Evolutionary conservation across 495 filamentous ascomycete species (phyloP), one percentile per base, ranked within the genome.

Genomic region (Thermochaetoides thermophila): DNA sequence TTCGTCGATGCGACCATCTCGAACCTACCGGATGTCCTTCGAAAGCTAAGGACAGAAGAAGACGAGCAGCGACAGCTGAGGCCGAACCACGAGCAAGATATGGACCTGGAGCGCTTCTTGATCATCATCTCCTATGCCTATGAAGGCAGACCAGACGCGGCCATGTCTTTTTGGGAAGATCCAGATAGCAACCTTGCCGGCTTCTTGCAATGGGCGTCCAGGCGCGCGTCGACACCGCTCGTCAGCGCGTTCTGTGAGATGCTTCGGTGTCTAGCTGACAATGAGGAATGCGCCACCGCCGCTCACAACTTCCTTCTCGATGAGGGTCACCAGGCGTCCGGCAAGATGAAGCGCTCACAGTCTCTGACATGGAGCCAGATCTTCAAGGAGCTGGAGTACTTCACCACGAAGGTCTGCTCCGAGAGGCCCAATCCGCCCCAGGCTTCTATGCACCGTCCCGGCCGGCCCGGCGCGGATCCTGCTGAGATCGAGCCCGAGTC

Each of bases 181-280:
- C 67, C 74, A 2, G 91, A 96, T 41, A 78, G 81, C 43, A 92
- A 94, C 43, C 60, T 96, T 26, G 77, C 79, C 41, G 89, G 89
- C 4, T 99, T 99, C 48, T 63, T 99, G 39, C 78, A 85, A 35
- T 99, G 91, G 91, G 83, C 87, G 17, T 92, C 91, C 2, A 76
- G 76, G 40, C 69, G 86, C 42, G 84, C 87, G 42, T 89, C 89
- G 6, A 92, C 91, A 5, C 89, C 89, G 12, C 73, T 91, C 19
- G 84, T 84, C 33, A 85, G 83, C 46, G 85, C 86, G 11, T 96
- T 95, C 45, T 95, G 86, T 53, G 92, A 95, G 53, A 79, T 96
- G 75, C 64, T 99, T 7, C 76, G 81, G 45, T 73, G 84, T 2
- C 70, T 99, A 31, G 81, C 91, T 0, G 68, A 74, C 22, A 81